phyloP scores from a whole-genome alignment of 345 rosid species.

The Fremontodendron californicum region DNA sequence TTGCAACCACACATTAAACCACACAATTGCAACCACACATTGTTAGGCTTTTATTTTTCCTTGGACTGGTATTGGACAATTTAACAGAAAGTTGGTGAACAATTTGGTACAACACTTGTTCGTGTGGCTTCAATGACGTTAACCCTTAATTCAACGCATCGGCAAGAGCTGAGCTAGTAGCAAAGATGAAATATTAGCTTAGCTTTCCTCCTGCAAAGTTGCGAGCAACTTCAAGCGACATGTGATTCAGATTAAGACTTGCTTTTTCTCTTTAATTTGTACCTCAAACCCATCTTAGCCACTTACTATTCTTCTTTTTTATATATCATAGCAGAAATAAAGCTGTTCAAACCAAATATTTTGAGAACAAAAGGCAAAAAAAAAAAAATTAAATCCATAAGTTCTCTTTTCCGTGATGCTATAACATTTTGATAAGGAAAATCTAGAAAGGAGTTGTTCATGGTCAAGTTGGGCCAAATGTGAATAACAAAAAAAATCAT shows the following conservation, averaged over 20 bases:
- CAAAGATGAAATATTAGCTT: neutral
- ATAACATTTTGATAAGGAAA: neutral
- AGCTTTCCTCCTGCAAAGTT: slow-evolving; percentile 3
- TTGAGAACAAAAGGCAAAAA: neutral
- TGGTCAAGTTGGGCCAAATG: no score
- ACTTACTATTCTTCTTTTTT: neutral
- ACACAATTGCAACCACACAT: no score
- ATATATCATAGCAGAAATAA: neutral
- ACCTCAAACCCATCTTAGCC: neutral
- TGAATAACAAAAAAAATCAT: no score
- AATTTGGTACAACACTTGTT: slow-evolving; percentile 14
- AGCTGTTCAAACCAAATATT: neutral
- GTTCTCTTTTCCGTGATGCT: neutral
- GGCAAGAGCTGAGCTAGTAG: neutral
- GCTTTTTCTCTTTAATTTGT: neutral
- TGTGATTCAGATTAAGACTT: slow-evolving; percentile 11
- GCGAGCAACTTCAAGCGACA: slow-evolving; percentile 15
- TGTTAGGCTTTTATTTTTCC: no score
- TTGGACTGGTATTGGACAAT: no score
- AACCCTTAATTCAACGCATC: slow-evolving; percentile 10
- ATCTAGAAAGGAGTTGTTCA: neutral
- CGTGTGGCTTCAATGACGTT: slow-evolving; percentile 24
- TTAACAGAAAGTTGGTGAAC: no score
- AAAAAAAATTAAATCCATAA: neutral
- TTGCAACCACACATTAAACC: no score